Evolutionary conservation across 352 stramenopile genomes (phyloP).

Genomic region (Halophytophthora polymorphica): DNA sequence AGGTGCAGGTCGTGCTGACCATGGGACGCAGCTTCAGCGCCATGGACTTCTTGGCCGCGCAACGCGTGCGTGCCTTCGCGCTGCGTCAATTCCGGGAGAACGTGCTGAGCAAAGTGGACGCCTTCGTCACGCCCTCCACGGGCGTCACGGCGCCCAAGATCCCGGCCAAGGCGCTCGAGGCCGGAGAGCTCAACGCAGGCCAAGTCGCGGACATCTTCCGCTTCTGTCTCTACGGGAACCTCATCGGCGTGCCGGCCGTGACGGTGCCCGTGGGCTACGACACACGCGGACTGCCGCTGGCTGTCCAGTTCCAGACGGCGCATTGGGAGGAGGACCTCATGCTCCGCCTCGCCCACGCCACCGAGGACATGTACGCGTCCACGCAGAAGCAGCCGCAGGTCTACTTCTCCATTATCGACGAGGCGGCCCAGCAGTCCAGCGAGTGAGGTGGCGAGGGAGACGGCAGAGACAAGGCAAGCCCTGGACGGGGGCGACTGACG

Average conservation of each 20-base stretch:
- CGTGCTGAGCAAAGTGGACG: conserved; percentile 83
- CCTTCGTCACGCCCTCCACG: conserved; percentile 86
- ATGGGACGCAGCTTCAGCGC: conserved; percentile 66
- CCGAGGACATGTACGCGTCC: conserved; percentile 37
- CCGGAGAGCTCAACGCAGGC: conserved; percentile 55
- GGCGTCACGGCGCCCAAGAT: conserved; percentile 77
- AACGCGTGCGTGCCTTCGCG: conserved; percentile 82
- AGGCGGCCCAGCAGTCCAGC: conserved; percentile 21
- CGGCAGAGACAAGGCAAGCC: too few relatives aligned
- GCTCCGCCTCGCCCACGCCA: conserved; percentile 58
- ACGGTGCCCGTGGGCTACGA: conserved; percentile 76
- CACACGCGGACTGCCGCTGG: conserved; percentile 56
- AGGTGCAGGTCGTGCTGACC: conserved; percentile 69
- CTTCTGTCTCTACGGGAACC: conserved; percentile 84
- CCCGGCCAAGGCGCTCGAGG: conserved; percentile 32
- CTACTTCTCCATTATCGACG: conserved; percentile 66
- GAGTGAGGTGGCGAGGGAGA: too few relatives aligned
- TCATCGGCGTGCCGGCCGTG: conserved; percentile 81
- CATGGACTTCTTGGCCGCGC: conserved; percentile 80
- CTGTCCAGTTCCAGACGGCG: conserved; percentile 71
- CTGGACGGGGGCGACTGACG: too few relatives aligned
- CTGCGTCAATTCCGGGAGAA: conserved; percentile 68
- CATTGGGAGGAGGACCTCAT: conserved; percentile 79
- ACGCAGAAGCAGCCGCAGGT: conserved; percentile 51
- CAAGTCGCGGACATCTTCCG: conserved; percentile 68